phyloP scores from a whole-genome alignment of 352 stramenopile genomes.

The Globisporangium acanthophoron region DNA sequence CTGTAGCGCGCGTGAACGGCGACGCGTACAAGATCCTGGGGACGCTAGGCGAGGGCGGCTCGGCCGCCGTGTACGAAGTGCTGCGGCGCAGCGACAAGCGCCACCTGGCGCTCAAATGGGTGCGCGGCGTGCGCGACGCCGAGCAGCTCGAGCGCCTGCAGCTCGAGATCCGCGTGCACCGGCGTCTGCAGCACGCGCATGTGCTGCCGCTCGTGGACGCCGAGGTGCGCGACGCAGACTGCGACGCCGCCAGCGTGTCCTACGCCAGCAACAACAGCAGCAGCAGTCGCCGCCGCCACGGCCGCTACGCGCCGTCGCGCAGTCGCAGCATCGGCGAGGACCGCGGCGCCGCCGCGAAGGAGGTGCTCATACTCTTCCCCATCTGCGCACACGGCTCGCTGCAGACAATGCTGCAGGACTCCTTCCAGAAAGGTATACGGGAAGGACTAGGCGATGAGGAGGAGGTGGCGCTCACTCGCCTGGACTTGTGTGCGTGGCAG shows the following conservation, averaged over 20 bases:
- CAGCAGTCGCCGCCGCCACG: neutral
- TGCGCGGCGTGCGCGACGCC: slow-evolving; percentile 36
- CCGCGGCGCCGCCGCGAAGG: slow-evolving; percentile 20
- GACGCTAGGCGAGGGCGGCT: slow-evolving; percentile 62
- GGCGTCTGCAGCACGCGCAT: slow-evolving; percentile 47
- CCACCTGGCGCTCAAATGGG: slow-evolving; percentile 63
- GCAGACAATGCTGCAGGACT: slow-evolving; percentile 41
- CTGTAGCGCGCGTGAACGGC: slow-evolving; percentile 52
- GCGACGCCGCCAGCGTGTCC: neutral
- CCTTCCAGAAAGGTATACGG: slow-evolving; percentile 22
- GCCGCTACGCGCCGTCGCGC: too few species aligned
- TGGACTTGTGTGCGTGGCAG: neutral
- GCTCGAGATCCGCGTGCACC: slow-evolving; percentile 70
- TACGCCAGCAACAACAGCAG: neutral
- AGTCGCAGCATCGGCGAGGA: neutral
- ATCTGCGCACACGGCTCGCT: slow-evolving; percentile 47
- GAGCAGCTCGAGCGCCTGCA: slow-evolving; percentile 57
- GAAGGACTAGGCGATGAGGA: neutral
- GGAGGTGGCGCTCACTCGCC: too few species aligned
- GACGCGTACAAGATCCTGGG: slow-evolving; percentile 43
- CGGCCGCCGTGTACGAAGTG: slow-evolving; percentile 60
- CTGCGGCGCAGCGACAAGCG: slow-evolving; percentile 19
- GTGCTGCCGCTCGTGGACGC: slow-evolving; percentile 45
- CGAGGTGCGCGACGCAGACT: slow-evolving; percentile 25
- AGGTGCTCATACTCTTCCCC: slow-evolving; percentile 62